These are phyloP conservation scores for Paragyromitra xinjiangensis DNA, from an alignment of 495 filamentous ascomycete species.

Conservation along the genomic window DNA sequence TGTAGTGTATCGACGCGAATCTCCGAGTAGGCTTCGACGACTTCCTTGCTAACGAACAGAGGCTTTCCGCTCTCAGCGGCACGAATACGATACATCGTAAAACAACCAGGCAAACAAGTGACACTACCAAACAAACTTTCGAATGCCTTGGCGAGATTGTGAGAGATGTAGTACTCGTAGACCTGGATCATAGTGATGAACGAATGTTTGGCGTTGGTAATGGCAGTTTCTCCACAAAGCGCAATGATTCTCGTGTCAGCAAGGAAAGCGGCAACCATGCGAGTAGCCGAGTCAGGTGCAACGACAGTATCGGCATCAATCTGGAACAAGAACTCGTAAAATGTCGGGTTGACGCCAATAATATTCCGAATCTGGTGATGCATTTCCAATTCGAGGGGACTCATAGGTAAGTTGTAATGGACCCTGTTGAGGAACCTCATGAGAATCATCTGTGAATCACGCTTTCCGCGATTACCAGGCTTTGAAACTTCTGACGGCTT, in stretches of 20 bases:
- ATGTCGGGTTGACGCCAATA: slow-evolving; percentile 96
- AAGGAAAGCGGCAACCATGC: slow-evolving; percentile 90
- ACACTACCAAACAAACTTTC: slow-evolving; percentile 97
- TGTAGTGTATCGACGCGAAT: slow-evolving; percentile 97
- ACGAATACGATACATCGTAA: slow-evolving; percentile 97
- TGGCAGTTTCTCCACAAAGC: slow-evolving; percentile 91
- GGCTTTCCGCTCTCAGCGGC: slow-evolving; percentile 94
- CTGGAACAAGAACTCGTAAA: slow-evolving; percentile 97
- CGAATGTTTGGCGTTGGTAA: slow-evolving; percentile 91
- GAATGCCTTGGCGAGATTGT: slow-evolving; percentile 98
- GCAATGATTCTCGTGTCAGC: slow-evolving; percentile 91
- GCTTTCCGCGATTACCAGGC: slow-evolving; percentile 97
- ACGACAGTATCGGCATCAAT: slow-evolving; percentile 97
- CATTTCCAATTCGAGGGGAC: slow-evolving; percentile 95
- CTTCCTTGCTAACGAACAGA: slow-evolving; percentile 90
- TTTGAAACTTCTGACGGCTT: slow-evolving; percentile 97
- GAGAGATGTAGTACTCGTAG: slow-evolving; percentile 98
- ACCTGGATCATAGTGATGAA: slow-evolving; percentile 99
- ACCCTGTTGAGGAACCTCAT: slow-evolving; percentile 99
- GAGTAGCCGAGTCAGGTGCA: slow-evolving; percentile 86
- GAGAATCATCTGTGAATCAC: slow-evolving; percentile 96
- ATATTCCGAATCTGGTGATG: slow-evolving; percentile 99
- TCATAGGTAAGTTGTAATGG: slow-evolving; percentile 96
- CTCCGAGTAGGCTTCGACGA: slow-evolving; percentile 84
- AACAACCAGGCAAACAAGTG: slow-evolving; percentile 91